Base-by-base conservation (phyloP, 371 early-diverging fungal genomes). In the Phascolomyces articulosus region DNA sequence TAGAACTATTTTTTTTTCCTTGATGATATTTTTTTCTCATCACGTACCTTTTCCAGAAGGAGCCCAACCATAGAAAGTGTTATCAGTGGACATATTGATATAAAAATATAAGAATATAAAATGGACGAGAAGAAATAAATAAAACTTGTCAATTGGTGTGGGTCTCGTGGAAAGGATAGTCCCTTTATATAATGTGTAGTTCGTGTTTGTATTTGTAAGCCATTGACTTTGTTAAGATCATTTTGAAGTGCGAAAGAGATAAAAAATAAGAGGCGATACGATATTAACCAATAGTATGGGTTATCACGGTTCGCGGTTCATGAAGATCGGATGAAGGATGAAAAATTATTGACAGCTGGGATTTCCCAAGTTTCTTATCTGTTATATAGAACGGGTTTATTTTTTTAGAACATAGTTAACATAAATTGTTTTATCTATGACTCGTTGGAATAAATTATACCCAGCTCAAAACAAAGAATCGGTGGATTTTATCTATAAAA, bases 11-110 rank as follows among this genome's bases (percentile, higher is more conserved):
- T 34, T 58, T 57, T n/a, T 27, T 23, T 29, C 28, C 29, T 3
- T 15, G 29, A 29, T 38, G 38, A 13, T 9, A 38, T 15, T 1
- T 8, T 44, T 18, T 44, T 13, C 16, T 15, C 44, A 44, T 40
- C 15, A 21, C 38, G 54, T 69, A 65, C 69, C 73, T 68, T 75
- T 71, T 57, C 63, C 61, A 40, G 62, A 18, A 41, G 60, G 51
- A 47, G 74, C 68, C 65, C 68, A 79, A 24, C 75, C 75, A 41
- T 74, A 60, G 31, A 79, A 64, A 44, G 71, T 64, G 41, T 67
- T 63, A 24, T 44, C 44, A n/a, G 44, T 44, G 62, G 6, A 58
- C 56, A 44, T 54, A 51, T 49, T 16, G 3, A 47, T 40, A 60
- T 23, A 31, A 21, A 4, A 18, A 20, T 3, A 28, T 26, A 21